phyloP scores from a whole-genome alignment of 2,329 filamentous ascomycete genomes.

The Fusarium denticulatum region DNA sequence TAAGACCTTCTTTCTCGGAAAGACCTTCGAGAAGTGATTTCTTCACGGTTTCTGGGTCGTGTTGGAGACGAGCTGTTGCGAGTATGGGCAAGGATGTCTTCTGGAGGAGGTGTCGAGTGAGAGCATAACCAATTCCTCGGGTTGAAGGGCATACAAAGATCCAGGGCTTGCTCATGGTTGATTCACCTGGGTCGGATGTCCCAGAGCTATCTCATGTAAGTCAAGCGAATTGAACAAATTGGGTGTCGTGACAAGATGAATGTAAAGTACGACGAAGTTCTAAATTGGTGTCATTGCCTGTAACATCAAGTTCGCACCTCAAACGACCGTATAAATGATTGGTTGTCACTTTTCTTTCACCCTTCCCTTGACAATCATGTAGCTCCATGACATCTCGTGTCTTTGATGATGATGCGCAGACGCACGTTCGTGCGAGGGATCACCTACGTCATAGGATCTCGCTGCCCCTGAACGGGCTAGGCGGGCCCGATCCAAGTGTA shows the following conservation, averaged over 20 bases:
- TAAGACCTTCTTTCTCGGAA: constrained; percentile 27
- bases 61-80: constrained; percentile 52
- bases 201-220: neutral
- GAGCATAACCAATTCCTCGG: constrained; percentile 59
- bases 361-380: neutral
- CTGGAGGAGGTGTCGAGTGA: constrained; percentile 60
- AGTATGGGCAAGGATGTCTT: constrained; percentile 60
- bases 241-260: neutral
- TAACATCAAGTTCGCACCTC: neutral
- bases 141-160: constrained; percentile 59
- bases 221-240: neutral
- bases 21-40: constrained; percentile 47
- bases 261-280: neutral
- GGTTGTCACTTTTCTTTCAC: neutral
- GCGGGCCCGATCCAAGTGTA: constrained; percentile 10
- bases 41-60: constrained; percentile 50
- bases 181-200: neutral
- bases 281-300: neutral
- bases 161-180: constrained; percentile 59
- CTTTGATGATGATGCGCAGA: constrained; percentile 40
- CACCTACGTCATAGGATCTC: constrained; percentile 34
- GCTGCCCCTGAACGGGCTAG: neutral
- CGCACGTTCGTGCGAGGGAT: neutral
- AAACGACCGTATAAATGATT: neutral
- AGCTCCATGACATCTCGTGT: neutral